Percentiles rank a stretch among this genome's conserved stretches.
Evolutionary conservation across 768 basidiomycete genomes (phyloP).

Genomic region (Pleurotus platypus): DNA sequence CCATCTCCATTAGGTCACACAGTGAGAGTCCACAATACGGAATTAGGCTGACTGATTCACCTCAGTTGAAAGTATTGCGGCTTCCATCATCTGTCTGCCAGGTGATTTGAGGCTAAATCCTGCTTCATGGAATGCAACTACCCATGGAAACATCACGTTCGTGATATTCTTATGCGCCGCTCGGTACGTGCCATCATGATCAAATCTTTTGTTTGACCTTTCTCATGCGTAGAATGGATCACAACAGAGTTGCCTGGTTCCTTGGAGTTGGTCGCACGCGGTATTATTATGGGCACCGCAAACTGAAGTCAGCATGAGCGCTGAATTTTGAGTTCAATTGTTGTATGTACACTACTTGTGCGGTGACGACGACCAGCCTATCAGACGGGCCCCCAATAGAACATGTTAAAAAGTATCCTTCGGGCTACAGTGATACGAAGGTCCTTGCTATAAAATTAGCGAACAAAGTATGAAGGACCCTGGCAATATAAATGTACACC

Average conservation of each 20-base stretch:
- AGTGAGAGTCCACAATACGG: no score
- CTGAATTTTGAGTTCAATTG: no score
- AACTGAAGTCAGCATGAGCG: neutral
- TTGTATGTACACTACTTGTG: no score
- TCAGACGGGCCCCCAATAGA: no score
- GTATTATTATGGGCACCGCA: slow-evolving; percentile 33
- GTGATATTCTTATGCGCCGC: slow-evolving; percentile 51
- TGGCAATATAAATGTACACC: no score
- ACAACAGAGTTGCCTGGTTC: slow-evolving; percentile 51
- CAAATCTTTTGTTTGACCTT: neutral
- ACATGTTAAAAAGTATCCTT: no score
- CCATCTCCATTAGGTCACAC: slow-evolving; percentile 42
- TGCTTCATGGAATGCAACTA: slow-evolving; percentile 63
- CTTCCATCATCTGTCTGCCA: slow-evolving; percentile 58
- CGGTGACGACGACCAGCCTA: neutral
- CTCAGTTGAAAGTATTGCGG: slow-evolving; percentile 44
- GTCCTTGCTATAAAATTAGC: no score
- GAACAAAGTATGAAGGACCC: no score
- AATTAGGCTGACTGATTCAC: slow-evolving; percentile 13
- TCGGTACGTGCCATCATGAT: slow-evolving; percentile 36
- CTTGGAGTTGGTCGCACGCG: slow-evolving; percentile 43
- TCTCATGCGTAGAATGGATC: neutral
- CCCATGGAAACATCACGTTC: slow-evolving; percentile 74
- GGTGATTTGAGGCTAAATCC: slow-evolving; percentile 45
- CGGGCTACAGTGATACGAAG: no score